Evolutionary conservation across 768 basidiomycete species (phyloP), one percentile per base, ranked within the genome.

Genomic region (Russula ochroleuca): DNA sequence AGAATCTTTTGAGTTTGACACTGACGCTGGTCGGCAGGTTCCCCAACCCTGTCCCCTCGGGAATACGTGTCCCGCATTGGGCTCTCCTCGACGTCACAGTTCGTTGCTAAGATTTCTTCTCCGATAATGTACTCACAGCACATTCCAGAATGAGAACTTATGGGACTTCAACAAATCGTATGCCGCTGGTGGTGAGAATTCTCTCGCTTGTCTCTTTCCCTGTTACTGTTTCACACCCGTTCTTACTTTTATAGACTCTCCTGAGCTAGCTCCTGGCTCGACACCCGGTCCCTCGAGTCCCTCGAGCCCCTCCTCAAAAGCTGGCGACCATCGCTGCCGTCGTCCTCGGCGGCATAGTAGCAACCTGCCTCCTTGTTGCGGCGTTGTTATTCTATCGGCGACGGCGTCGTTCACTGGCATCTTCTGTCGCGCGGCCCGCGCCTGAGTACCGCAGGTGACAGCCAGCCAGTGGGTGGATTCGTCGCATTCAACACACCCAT

Each of bases 51-150:
- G 43, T 61, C 21, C 60, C 60, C 0, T 0, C 7, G 1, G 41
- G 31, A 43, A 61, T 38, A 25, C 40, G 51, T 14, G 15, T 61
- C 4, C 59, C 28, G 1, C 11, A 35, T 0, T 61, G 59, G 59
- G 51, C 51, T 35, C 59, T 61, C 38, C 8, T 45, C 1, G 51
- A 61, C 13, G 10, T 17, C 17, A 61, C 50, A 15, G 59, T 61
- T 21, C 7, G 59, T 47, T 23, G 1, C 21, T 21, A 9, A 17
- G 0, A 14, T n/a, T 21, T 37, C 33, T 35, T 35, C 11, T 35
- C 5, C 3, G 11, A 6, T 19, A 17, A 35, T 11, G 48, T 28
- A 35, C 33, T 37, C 19, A 37, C 51, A 5, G 17, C 33, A 35
- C 33, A 33, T 35, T 11, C n/a, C 15, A 52, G 51, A 2, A 0